phyloP scores from a whole-genome alignment of 2,329 filamentous ascomycete genomes.

The Colletotrichum endophyticum region DNA sequence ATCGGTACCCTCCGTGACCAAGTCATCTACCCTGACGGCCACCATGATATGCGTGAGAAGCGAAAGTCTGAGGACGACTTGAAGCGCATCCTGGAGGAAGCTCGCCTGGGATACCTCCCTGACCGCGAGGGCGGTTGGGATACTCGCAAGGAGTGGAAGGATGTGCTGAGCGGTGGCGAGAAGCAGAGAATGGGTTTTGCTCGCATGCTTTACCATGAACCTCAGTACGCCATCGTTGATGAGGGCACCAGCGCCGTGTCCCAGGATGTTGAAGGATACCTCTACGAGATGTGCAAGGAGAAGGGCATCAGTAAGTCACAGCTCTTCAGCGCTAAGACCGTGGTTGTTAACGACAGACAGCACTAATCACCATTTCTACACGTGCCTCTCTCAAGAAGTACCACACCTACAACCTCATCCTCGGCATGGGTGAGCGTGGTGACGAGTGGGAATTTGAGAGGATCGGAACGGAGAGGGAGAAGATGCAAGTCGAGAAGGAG shows the following conservation, averaged over 20 bases:
- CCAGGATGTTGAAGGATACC: conserved; percentile 88
- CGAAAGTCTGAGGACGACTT: conserved; percentile 81
- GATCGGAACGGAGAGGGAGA: conserved; percentile 92
- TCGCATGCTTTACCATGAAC: conserved; percentile 90
- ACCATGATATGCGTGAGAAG: conserved; percentile 88
- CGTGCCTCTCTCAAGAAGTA: conserved; percentile 94
- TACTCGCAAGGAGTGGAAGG: conserved; percentile 97
- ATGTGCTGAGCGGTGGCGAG: conserved; percentile 94
- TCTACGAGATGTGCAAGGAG: conserved; percentile 93
- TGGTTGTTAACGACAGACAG: conserved; percentile 43
- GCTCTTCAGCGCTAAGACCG: neutral
- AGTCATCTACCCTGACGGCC: conserved; percentile 96
- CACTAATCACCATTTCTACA: conserved; percentile 94
- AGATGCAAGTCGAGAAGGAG: conserved; percentile 91
- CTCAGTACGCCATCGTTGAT: conserved; percentile 91
- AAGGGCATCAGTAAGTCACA: conserved; percentile 82
- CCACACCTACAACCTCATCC: conserved; percentile 87
- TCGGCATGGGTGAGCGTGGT: conserved; percentile 81
- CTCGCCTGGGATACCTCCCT: conserved; percentile 85
- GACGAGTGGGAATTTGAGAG: conserved; percentile 91
- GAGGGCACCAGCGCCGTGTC: conserved; percentile 95
- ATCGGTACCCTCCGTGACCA: conserved; percentile 94
- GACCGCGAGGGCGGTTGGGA: conserved; percentile 96
- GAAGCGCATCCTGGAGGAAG: conserved; percentile 78
- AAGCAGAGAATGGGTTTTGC: conserved; percentile 96